Conservation (phyloP, 768 basidiomycete species). For the Baorangia bicolor region DNA sequence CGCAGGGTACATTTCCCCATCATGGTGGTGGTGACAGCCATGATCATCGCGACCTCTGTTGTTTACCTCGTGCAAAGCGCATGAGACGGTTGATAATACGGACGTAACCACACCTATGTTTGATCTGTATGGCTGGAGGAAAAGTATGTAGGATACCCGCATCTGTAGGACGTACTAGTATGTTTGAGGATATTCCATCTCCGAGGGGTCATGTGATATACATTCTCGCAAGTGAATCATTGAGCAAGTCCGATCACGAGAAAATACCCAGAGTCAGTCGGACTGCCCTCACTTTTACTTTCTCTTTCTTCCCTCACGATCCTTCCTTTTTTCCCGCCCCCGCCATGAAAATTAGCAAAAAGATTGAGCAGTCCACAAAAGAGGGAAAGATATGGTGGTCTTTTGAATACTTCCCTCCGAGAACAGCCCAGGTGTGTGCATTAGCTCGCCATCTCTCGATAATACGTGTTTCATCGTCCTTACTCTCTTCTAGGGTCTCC, state of each 20-base stretch:
- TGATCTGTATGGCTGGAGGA: not conserved
- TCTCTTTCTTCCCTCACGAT: slow-evolving; percentile 17
- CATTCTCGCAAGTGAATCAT: not conserved
- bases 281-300: not conserved
- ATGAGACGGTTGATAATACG: slow-evolving; percentile 11
- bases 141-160: not conserved
- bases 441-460: not conserved
- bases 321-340: slow-evolving; percentile 21
- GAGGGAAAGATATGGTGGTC: slow-evolving; percentile 96
- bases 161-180: no score
- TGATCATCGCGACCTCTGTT: slow-evolving; percentile 53
- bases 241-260: slow-evolving; percentile 11
- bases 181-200: not conserved
- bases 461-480: not conserved
- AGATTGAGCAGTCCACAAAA: slow-evolving; percentile 81
- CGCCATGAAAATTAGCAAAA: slow-evolving; percentile 91
- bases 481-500: slow-evolving; percentile 39
- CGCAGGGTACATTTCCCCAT: slow-evolving; percentile 51
- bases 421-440: slow-evolving; percentile 84
- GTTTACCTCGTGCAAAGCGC: slow-evolving; percentile 41
- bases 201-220: slow-evolving; percentile 20
- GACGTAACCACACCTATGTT: not conserved
- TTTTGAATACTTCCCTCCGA: slow-evolving; percentile 97
- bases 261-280: slow-evolving; percentile 25
- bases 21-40: slow-evolving; percentile 46